Conservation (phyloP, 2,329 filamentous ascomycete species). For the Ophiocordyceps polyrhachis-furcata region DNA sequence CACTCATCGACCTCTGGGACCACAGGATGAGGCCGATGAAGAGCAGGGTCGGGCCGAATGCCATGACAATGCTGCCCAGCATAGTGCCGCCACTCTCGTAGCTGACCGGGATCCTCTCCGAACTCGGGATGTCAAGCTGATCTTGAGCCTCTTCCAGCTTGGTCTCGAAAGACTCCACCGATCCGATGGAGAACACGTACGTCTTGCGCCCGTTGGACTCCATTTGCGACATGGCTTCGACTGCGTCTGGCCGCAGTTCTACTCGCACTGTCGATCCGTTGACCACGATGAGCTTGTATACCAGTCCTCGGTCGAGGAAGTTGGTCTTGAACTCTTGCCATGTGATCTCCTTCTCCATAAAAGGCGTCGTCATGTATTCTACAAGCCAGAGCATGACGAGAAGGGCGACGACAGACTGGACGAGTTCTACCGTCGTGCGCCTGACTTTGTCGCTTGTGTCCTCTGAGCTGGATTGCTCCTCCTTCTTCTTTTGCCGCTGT, state of each 20-base stretch:
- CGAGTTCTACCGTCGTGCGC: conserved; percentile 15
- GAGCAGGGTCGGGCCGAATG: conserved; percentile 72
- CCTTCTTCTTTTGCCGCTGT: conserved; percentile 5
- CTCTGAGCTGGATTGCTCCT: conserved; percentile 7
- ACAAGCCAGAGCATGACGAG: conserved; percentile 34
- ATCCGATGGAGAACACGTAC: conserved; percentile 93
- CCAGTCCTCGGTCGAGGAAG: conserved; percentile 88
- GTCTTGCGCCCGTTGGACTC: conserved; percentile 12
- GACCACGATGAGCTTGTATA: conserved; percentile 78
- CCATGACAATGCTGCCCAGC: conserved; percentile 53
- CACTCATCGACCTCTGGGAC: conserved; percentile 56
- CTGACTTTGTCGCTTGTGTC: conserved; percentile 19
- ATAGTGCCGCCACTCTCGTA: conserved; percentile 64
- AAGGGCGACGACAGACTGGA: conserved; percentile 15
- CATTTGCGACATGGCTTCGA: conserved; percentile 21
- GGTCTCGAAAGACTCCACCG: conserved; percentile 79
- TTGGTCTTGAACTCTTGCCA: conserved; percentile 93
- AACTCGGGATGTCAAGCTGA: conserved; percentile 66
- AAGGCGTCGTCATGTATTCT: conserved; percentile 19
- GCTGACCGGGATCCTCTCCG: conserved; percentile 83
- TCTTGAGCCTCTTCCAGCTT: conserved; percentile 75
- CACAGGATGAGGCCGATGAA: conserved; percentile 71
- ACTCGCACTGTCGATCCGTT: conserved; percentile 57
- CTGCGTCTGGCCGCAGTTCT: conserved; percentile 57
- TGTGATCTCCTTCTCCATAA: conserved; percentile 57